phyloP scores from a whole-genome alignment of 495 filamentous ascomycete genomes.

The Penicillium diatomitis region DNA sequence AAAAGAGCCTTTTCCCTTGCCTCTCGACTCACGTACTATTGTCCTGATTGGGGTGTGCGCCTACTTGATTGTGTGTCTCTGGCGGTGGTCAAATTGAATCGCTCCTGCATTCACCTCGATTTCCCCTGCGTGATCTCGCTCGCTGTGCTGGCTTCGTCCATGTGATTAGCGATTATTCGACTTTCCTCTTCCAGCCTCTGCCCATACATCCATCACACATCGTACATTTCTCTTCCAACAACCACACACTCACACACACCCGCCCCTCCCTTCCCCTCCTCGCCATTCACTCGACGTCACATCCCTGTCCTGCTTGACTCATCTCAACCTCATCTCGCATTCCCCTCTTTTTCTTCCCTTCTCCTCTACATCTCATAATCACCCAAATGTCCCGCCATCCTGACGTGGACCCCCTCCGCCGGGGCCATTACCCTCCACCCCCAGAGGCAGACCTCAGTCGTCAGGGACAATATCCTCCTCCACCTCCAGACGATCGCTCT shows the following conservation, averaged over 20 bases:
- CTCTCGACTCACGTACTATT: slow-evolving; percentile 1
- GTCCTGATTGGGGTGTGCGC: neutral
- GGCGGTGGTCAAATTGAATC: slow-evolving; percentile 23
- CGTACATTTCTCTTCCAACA: too few species aligned
- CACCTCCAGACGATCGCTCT: slow-evolving; percentile 22
- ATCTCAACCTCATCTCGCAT: slow-evolving; percentile 16
- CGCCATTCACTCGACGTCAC: slow-evolving; percentile 24
- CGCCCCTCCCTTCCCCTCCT: too few species aligned
- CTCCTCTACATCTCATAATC: slow-evolving; percentile 11
- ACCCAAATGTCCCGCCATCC: slow-evolving; percentile 42
- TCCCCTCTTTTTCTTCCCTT: slow-evolving; percentile 7
- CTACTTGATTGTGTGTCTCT: slow-evolving; percentile 7
- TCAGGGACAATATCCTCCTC: slow-evolving; percentile 4
- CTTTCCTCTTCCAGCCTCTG: slow-evolving; percentile 9
- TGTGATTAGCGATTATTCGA: slow-evolving; percentile 20
- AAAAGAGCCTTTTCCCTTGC: neutral
- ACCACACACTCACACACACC: too few species aligned
- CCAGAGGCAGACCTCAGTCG: slow-evolving; percentile 21
- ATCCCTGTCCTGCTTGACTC: slow-evolving; percentile 25
- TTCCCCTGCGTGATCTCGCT: slow-evolving; percentile 20
- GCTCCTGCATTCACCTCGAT: slow-evolving; percentile 11
- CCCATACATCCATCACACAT: too few species aligned
- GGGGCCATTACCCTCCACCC: slow-evolving; percentile 4
- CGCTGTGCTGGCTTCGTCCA: slow-evolving; percentile 19
- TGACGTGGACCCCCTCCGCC: slow-evolving; percentile 19